phyloP scores from a whole-genome alignment of 2,329 filamentous ascomycete species.

The Cordyceps fumosorosea region DNA sequence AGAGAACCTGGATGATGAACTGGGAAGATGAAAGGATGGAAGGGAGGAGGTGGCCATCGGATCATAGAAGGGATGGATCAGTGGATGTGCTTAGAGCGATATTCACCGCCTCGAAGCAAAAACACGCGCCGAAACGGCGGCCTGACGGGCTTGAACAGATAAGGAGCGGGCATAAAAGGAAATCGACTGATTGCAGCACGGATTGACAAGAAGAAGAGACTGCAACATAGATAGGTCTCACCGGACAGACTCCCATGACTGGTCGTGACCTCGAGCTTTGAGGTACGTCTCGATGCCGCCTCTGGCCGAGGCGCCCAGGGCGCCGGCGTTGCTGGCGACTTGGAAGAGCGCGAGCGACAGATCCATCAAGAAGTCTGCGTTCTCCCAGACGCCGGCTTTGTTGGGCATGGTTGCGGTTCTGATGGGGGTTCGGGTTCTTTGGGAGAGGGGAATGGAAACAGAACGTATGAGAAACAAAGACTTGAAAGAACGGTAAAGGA shows the following conservation, averaged over 20 bases:
- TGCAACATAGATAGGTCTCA: slow-evolving; percentile 20
- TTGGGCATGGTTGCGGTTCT: neutral
- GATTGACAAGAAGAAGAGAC: no score
- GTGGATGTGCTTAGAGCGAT: neutral
- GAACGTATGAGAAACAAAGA: neutral
- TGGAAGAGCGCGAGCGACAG: slow-evolving; percentile 28
- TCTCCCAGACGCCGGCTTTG: slow-evolving; percentile 24
- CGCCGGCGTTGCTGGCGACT: slow-evolving; percentile 20
- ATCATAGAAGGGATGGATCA: neutral
- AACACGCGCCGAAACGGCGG: neutral
- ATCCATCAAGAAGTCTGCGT: slow-evolving; percentile 27
- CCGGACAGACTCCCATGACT: slow-evolving; percentile 42
- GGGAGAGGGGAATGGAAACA: neutral
- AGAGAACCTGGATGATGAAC: slow-evolving; percentile 4
- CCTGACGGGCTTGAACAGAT: neutral
- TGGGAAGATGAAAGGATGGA: neutral
- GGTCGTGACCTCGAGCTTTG: slow-evolving; percentile 24
- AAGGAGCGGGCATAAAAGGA: neutral
- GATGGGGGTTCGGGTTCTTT: neutral
- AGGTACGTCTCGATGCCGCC: slow-evolving; percentile 28
- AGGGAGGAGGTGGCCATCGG: slow-evolving; percentile 3
- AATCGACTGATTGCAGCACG: neutral
- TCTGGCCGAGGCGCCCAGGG: slow-evolving; percentile 24
- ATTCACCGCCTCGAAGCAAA: neutral
- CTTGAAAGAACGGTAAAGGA: neutral